A percentile compares a stretch with the other conserved stretches of the same genome.
These are phyloP conservation scores for Myotisia sp. DNA, from an alignment of 2,329 filamentous ascomycete genomes.

Conservation along the genomic window DNA sequence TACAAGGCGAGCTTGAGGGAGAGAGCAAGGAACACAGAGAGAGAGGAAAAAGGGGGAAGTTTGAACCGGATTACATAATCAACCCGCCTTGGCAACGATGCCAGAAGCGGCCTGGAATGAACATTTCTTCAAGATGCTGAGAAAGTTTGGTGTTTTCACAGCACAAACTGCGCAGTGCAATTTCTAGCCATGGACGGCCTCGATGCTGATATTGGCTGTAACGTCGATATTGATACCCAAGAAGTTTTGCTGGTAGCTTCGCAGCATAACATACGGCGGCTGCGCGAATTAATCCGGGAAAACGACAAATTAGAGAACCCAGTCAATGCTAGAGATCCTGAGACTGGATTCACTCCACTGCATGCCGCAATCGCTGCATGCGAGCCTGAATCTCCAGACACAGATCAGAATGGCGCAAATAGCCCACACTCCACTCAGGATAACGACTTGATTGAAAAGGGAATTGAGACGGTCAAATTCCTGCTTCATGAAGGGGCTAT, in stretches of 20 bases:
- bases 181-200: conserved; percentile 4
- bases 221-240: conserved; percentile 34
- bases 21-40: too few relatives aligned
- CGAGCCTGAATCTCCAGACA: conserved; percentile 27
- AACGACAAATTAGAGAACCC: conserved; percentile 35
- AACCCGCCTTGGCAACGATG: too few relatives aligned
- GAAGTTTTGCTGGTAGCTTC: conserved; percentile 52
- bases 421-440: conserved; percentile 13
- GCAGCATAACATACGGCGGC: conserved; percentile 50
- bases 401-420: conserved; percentile 14
- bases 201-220: conserved; percentile 2
- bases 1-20: too few relatives aligned
- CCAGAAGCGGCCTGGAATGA: too few relatives aligned
- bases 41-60: too few relatives aligned
- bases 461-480: conserved; percentile 54
- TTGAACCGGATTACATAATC: too few relatives aligned
- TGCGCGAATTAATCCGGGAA: conserved; percentile 54
- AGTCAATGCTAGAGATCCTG: conserved; percentile 66
- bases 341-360: conserved; percentile 73
- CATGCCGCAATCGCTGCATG: conserved; percentile 80
- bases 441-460: conserved; percentile 39
- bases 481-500: conserved; percentile 81
- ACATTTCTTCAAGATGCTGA: neutral
- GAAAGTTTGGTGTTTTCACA: too few relatives aligned
- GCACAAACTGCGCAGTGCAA: too few relatives aligned